Evolutionary conservation across 2,329 filamentous ascomycete genomes (phyloP), one percentile per base, ranked within the genome.

Genomic region (Botryotinia calthae): DNA sequence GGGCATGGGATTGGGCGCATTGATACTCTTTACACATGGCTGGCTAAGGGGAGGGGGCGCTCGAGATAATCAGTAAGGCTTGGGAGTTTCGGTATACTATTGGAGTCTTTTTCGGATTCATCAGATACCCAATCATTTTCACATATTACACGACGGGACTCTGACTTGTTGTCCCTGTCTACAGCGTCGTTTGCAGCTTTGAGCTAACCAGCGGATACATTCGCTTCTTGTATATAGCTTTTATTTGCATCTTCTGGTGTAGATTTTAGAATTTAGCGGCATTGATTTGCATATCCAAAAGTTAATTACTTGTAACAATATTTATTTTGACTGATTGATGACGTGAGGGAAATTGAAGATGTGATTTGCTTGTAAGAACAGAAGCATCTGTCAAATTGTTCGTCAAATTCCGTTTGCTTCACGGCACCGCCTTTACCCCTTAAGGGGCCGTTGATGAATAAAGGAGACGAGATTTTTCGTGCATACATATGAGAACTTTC

Each of bases 71-170:
- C 51, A 56, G 51, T 18, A 56, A 56, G 34, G 25, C 40, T n/a
- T 34, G n/a, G 65, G 65, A 68, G 65, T 68, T 68, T 68, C 34
- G 48, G 48, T 10, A 54, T 31, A 28, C n/a, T 42, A 63, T 40
- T 42, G 22, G 34, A 62, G 48, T 56, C 28, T 56, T 9, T 42
- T 68, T 56, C n/a, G 44, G 18, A 56, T 28, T 68, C 46, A 40
- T 56, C 16, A 67, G 65, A 68, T 68, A 68, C 65, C 65, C 65
- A 56, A 68, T 68, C 48, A 25, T 56, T 56, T 67, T 68, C 18
- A 31, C 64, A 28, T n/a, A 28, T 42, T 56, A 7, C n/a, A 44
- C 22, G n/a, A 51, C 28, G 65, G 48, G 51, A 22, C 51, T 40
- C 10, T 40, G 5, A 48, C n/a, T 25, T 22, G n/a, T 6, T 31